Base-by-base conservation (phyloP, 75 land plant genomes). In the Selaginella tamariscina region DNA sequence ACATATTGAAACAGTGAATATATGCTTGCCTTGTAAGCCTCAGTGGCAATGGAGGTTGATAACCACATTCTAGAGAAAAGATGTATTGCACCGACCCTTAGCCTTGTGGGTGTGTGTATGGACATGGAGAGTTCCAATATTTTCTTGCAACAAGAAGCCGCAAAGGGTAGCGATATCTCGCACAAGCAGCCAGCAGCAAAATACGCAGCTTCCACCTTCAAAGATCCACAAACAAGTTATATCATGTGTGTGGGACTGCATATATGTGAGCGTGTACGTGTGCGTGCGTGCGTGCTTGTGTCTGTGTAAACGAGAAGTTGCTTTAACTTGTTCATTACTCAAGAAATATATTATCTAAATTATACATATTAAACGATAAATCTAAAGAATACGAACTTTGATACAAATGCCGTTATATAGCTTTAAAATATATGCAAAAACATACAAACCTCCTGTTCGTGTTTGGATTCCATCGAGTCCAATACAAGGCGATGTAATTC, bases 141-240 rank as follows among this genome's bases (percentile, higher is more conserved):
- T 29, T 77, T 75, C 73, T 15, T 39, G 49, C 11, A 39, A 15
- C 49, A 39, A 68, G 77, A 54, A 59, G 57, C 73, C 22, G 97
- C 77, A 79, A 84, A 91, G 64, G 78, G 76, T 73, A 73, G 71
- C 56, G 85, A 79, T 26, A 78, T 33, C 64, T 74, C 74, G 70
- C 79, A 80, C 2, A 91, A 68, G 75, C 84, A 82, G 44, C 85
- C 82, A 33, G 83, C 84, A 70, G 89, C 87, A 81, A 82, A 92
- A 24, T 88, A 70, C 44, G 97, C 75, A 28, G 93, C 94, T 62
- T 78, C 83, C 54, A 81, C 82, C 97, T 92, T 78, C 32, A 76
- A n/a, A 24, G 55, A 49, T 11, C 54, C 54, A 11, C 54, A 49
- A 11, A 20, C 54, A 49, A 20, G 64, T 18, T 18, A 15, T 23